Conservation (phyloP, 1,139 yeast genomes). For the Geotrichum carabidarum region DNA sequence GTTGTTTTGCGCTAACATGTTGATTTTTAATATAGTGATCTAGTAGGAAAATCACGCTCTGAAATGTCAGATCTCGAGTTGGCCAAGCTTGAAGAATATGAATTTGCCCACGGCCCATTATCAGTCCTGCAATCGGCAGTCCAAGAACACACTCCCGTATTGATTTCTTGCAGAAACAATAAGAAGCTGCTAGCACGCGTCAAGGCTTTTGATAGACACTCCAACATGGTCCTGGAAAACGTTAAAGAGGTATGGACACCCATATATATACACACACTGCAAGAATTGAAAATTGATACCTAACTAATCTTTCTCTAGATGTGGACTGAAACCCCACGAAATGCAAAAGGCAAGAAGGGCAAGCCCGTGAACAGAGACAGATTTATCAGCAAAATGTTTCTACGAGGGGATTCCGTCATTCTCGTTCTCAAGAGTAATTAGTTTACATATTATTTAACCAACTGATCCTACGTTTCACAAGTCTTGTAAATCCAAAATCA, state of each 20-base stretch:
- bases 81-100: slow-evolving; percentile 80
- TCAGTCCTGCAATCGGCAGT: slow-evolving; percentile 78
- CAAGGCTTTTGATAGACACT: slow-evolving; percentile 92
- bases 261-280: neutral
- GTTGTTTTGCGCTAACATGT: neutral
- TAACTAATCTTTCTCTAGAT: slow-evolving; percentile 33
- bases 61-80: slow-evolving; percentile 80
- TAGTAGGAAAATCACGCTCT: slow-evolving; percentile 37
- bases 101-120: slow-evolving; percentile 87
- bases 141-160: slow-evolving; percentile 65
- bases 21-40: slow-evolving; percentile 23
- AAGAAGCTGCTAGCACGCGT: slow-evolving; percentile 86
- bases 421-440: slow-evolving; percentile 49
- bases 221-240: slow-evolving; percentile 86
- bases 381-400: slow-evolving; percentile 80
- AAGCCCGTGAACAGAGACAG: slow-evolving; percentile 72
- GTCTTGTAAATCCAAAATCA: no score
- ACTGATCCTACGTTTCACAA: no score
- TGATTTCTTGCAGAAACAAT: slow-evolving; percentile 87
- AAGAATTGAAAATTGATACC: no score
- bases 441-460: neutral
- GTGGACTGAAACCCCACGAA: slow-evolving; percentile 72
- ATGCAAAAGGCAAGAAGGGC: slow-evolving; percentile 64
- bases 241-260: slow-evolving; percentile 60
- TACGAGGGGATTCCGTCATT: slow-evolving; percentile 93